Evolutionary conservation across 345 rosid genomes (phyloP).

Genomic region (Angophora floribunda): DNA sequence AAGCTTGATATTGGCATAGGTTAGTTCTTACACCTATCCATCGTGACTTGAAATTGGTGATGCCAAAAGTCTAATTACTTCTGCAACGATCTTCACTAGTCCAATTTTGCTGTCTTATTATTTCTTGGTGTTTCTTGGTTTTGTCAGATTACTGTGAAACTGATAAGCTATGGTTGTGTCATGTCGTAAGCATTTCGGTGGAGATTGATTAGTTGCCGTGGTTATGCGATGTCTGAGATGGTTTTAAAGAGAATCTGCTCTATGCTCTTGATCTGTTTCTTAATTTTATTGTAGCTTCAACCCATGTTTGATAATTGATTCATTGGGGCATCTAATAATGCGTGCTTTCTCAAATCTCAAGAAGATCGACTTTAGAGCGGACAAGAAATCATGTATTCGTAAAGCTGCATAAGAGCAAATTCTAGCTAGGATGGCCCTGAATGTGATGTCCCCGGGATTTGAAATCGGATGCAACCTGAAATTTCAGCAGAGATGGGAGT

Average conservation of each 20-base stretch:
- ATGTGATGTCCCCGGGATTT: not conserved
- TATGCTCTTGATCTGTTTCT: not conserved
- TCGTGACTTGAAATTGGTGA: not conserved
- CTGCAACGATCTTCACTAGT: not conserved
- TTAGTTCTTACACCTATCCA: not conserved
- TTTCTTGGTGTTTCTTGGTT: not conserved
- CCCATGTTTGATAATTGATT: not conserved
- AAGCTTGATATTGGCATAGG: not conserved
- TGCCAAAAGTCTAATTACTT: not conserved
- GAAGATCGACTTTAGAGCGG: not conserved
- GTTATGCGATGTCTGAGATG: not conserved
- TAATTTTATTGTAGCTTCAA: not conserved
- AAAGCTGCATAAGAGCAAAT: not conserved
- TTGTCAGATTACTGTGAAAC: not conserved
- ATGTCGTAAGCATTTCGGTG: not conserved
- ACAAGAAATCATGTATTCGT: not conserved
- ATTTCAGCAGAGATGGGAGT: conserved; percentile 36
- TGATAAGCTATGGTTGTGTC: not conserved
- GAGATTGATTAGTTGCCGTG: not conserved
- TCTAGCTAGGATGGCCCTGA: not conserved
- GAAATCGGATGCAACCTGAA: not conserved
- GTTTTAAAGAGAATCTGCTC: not conserved
- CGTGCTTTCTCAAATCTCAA: not conserved
- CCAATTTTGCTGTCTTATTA: not conserved
- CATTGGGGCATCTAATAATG: not conserved